Evolutionary conservation across 768 basidiomycete genomes (phyloP).

Genomic region (Lentinula sp.): DNA sequence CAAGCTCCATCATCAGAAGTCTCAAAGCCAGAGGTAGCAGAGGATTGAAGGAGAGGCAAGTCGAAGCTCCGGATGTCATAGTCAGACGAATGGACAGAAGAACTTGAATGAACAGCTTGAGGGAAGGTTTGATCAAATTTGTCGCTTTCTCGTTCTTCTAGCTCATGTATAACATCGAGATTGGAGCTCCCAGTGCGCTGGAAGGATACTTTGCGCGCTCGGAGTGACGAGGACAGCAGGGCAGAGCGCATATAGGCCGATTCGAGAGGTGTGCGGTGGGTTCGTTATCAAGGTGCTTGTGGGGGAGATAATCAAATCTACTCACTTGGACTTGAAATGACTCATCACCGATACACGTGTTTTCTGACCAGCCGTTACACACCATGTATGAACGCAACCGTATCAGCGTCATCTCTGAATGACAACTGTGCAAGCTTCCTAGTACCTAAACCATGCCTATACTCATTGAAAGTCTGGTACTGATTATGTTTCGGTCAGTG

Average conservation of each 20-base stretch:
- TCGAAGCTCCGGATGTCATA: not conserved
- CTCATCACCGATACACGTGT: too few relatives aligned
- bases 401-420: not conserved
- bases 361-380: too few relatives aligned
- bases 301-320: too few relatives aligned
- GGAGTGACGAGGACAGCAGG: not conserved
- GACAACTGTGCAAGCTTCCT: not conserved
- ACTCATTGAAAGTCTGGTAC: conserved; percentile 4
- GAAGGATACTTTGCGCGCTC: not conserved
- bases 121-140: not conserved
- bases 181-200: not conserved
- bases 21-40: not conserved
- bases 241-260: not conserved
- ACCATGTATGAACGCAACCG: not conserved
- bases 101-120: not conserved
- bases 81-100: not conserved
- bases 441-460: not conserved
- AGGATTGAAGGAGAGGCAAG: not conserved
- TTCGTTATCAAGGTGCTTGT: not conserved
- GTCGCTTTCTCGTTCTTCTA: not conserved
- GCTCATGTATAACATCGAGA: not conserved
- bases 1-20: not conserved
- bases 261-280: not conserved
- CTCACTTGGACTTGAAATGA: too few relatives aligned
- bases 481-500: conserved; percentile 1